A percentile compares a stretch with the other conserved stretches of the same genome.
These are phyloP conservation scores for Nidula niveotomentosa DNA, from an alignment of 1,284 basidiomycete species.

Conservation along the genomic window DNA sequence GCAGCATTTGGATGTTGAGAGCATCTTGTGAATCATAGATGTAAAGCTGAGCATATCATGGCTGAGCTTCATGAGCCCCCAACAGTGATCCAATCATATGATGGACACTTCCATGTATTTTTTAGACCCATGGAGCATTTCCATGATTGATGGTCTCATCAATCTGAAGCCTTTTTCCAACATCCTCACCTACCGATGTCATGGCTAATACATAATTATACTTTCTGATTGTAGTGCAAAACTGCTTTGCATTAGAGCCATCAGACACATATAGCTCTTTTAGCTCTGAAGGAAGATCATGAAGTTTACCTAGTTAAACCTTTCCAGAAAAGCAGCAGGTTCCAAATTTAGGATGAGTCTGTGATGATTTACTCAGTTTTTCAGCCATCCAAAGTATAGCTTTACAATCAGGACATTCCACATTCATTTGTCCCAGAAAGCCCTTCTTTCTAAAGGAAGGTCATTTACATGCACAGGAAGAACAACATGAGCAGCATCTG, in stretches of 20 bases:
- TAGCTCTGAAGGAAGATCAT: conserved; percentile 2
- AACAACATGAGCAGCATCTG: too few relatives aligned
- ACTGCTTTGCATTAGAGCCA: neutral
- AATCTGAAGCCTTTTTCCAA: neutral
- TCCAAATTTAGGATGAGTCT: neutral
- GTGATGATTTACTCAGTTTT: too few relatives aligned
- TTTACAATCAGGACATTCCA: neutral
- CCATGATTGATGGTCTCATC: conserved; percentile 1
- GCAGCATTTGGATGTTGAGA: neutral
- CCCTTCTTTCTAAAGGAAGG: neutral
- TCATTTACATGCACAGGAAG: too few relatives aligned
- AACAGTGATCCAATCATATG: conserved; percentile 1
- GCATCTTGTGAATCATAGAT: conserved; percentile 8
- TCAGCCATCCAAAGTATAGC: conserved; percentile 2
- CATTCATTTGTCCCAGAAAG: conserved; percentile 7
- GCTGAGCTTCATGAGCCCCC: neutral
- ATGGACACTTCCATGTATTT: conserved; percentile 1
- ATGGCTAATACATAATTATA: conserved; percentile 10
- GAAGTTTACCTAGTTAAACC: neutral
- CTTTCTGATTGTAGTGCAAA: conserved; percentile 4
- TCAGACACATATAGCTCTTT: neutral
- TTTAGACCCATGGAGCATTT: neutral
- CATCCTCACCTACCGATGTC: neutral
- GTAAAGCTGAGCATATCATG: conserved; percentile 1
- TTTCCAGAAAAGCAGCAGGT: conserved; percentile 1